phyloP scores from a whole-genome alignment of 768 basidiomycete genomes.

The Macrolepiota fuliginosa region DNA sequence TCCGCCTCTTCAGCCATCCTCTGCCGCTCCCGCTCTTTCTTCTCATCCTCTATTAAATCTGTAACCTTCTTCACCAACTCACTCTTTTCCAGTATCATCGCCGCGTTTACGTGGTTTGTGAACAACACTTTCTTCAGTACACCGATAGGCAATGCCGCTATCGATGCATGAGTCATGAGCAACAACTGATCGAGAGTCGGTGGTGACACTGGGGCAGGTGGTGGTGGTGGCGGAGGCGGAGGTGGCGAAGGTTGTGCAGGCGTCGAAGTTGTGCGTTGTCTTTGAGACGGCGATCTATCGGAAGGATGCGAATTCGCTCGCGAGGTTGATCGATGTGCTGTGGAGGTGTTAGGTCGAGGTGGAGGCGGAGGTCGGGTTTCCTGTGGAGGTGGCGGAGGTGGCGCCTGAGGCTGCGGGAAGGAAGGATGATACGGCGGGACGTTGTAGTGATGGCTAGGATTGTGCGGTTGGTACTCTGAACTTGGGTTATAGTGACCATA shows the following conservation, averaged over 20 bases:
- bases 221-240: conserved; percentile 12
- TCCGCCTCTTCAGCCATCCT: conserved; percentile 42
- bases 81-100: conserved; percentile 80
- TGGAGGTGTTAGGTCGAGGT: conserved; percentile 16
- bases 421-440: conserved; percentile 10
- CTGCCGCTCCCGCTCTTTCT: conserved; percentile 48
- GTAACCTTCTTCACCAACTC: conserved; percentile 76
- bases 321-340: conserved; percentile 17
- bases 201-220: conserved; percentile 37
- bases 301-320: conserved; percentile 19
- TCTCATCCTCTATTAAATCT: conserved; percentile 63
- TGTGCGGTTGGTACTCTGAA: conserved; percentile 12
- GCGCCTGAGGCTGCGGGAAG: conserved; percentile 13
- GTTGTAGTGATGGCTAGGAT: conserved; percentile 4
- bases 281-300: conserved; percentile 18
- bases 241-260: conserved; percentile 13
- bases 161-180: conserved; percentile 49
- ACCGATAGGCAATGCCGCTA: conserved; percentile 64
- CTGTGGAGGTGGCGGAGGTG: conserved; percentile 16
- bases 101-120: conserved; percentile 78
- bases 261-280: conserved; percentile 10
- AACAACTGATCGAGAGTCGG: conserved; percentile 73
- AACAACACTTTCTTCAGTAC: conserved; percentile 78
- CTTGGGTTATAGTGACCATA: conserved; percentile 14
- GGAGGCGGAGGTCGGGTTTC: conserved; percentile 11